These are phyloP conservation scores for Suillus weaverae DNA, from an alignment of 768 basidiomycete species.

Conservation along the genomic window DNA sequence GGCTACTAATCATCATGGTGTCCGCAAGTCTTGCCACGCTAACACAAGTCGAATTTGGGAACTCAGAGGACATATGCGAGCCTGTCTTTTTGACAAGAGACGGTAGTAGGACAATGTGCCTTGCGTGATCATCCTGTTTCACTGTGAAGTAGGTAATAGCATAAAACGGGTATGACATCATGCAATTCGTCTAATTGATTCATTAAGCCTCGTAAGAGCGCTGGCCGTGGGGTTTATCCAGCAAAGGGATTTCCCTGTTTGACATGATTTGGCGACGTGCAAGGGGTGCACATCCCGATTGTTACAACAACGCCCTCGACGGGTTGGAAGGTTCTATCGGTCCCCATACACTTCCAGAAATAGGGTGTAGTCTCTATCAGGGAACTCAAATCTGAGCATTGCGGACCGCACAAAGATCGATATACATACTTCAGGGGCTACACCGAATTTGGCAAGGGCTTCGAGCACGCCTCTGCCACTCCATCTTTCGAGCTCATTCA, in stretches of 20 bases:
- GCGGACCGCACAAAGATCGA: constrained; percentile 12
- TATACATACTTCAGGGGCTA: constrained; percentile 49
- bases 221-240: neutral
- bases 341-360: constrained; percentile 60
- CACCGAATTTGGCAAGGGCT: constrained; percentile 48
- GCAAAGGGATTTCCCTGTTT: neutral
- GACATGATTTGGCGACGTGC: neutral
- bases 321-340: neutral
- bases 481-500: constrained; percentile 61
- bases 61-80: neutral
- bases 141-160: neutral
- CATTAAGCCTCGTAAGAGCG: neutral
- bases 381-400: constrained; percentile 14
- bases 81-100: neutral
- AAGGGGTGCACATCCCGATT: neutral
- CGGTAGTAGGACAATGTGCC: neutral
- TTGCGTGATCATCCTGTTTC: neutral
- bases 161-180: neutral
- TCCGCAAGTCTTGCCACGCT: neutral
- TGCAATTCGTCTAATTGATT: neutral
- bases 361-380: constrained; percentile 51
- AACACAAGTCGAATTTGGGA: neutral
- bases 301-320: constrained; percentile 13
- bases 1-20: constrained; percentile 1
- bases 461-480: constrained; percentile 59